Evolutionary conservation across 768 basidiomycete genomes (phyloP).

Genomic region (Boletus subcaerulescens): DNA sequence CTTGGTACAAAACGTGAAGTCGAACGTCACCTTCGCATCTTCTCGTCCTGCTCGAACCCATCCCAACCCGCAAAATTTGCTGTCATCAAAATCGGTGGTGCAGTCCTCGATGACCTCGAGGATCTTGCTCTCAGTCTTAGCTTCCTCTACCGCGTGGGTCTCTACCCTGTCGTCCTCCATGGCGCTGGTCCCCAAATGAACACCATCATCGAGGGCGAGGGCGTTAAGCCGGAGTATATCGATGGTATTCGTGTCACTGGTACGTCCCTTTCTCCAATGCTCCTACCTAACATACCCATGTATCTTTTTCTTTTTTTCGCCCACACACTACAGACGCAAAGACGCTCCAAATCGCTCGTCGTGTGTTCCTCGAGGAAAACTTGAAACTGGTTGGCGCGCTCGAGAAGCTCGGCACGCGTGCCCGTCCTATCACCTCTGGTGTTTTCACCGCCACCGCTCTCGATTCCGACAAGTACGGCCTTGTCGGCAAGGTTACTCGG

Average conservation of each 20-base stretch:
- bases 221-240: constrained; percentile 93
- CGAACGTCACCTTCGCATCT: constrained; percentile 96
- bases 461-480: constrained; percentile 90
- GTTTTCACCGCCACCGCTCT: constrained; percentile 98
- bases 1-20: constrained; percentile 97
- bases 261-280: constrained; percentile 34
- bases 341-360: constrained; percentile 90
- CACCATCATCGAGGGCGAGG: constrained; percentile 87
- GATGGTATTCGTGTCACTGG: constrained; percentile 97
- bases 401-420: constrained; percentile 92
- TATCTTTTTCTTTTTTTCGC: background rate
- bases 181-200: constrained; percentile 96
- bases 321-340: constrained; percentile 63
- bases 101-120: constrained; percentile 87
- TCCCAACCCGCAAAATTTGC: constrained; percentile 93
- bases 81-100: constrained; percentile 97
- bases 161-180: constrained; percentile 97
- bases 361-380: constrained; percentile 97
- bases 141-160: constrained; percentile 93
- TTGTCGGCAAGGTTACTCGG: constrained; percentile 92
- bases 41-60: constrained; percentile 88
- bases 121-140: constrained; percentile 93
- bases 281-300: background rate
- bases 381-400: constrained; percentile 90
- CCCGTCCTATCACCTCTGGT: constrained; percentile 95